Base-by-base conservation (phyloP, 331 rosid species). In the Pyrus hybrid region DNA sequence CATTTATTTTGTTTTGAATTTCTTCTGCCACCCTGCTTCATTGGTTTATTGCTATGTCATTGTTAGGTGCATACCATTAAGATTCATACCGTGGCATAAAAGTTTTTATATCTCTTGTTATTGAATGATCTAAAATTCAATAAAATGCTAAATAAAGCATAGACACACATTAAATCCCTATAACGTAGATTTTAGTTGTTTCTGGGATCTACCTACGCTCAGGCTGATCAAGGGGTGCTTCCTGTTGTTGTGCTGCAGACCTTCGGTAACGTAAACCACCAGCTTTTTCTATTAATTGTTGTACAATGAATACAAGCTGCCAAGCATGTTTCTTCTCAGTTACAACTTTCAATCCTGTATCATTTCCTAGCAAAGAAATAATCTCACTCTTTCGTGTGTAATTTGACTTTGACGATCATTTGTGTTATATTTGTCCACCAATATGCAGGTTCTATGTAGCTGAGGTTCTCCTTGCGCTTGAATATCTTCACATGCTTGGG, bases 401-500 rank as follows among this genome's bases (percentile, higher is more conserved):
- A 10, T 76, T 56, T 45, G 54, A 73, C 28, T 29, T 43, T 64
- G 64, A 56, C 4, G 43, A 61, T 56, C 74, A 13, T 63, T 70
- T 20, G 37, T 75, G 7, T 22, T 53, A 8, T 64, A 5, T 69
- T 57, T 62, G 23, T 11, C 75, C 75, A 8, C 29, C 7, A 26
- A 58, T 65, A 35, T 81, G 82, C 84, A 86, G 90, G 79, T 86
- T 86, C 72, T 86, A 86, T 66, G 78, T 86, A 18, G 90, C 90
- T 2, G 90, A 86, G 77, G 65, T 86, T 81, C 90, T 86, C 68
- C 85, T 86, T 68, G 87, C 90, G 13, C 47, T 86, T 67, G 90
- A 86, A 67, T 86, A 86, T 63, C 90, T 86, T 76, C 90, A 86
- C 79, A 86, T 86, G 90, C 90, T 86, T 21, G 90, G 90, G 68